phyloP scores from a whole-genome alignment of 2,329 filamentous ascomycete species.

The Thielaviopsis musarum region DNA sequence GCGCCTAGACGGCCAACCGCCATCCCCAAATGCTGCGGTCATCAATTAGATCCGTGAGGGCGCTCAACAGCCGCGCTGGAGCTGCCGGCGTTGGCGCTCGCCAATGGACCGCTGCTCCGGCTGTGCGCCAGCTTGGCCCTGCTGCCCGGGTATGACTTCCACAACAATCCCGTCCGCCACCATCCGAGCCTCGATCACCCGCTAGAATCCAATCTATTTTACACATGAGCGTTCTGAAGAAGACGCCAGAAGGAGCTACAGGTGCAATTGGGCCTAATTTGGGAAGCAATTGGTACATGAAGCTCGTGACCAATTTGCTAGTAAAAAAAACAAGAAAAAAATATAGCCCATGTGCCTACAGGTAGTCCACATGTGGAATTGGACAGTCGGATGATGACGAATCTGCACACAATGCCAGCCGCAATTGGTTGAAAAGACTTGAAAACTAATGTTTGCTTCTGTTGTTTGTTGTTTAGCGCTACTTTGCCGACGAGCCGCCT shows the following conservation, averaged over 20 bases:
- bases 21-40: conserved; percentile 43
- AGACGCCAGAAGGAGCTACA: not conserved
- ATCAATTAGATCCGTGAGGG: conserved; percentile 48
- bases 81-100: conserved; percentile 33
- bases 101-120: conserved; percentile 24
- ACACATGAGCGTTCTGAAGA: not conserved
- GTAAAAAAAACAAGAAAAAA: not conserved
- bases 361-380: not conserved
- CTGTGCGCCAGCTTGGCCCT: conserved; percentile 9
- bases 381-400: not conserved
- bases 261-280: conserved; percentile 6
- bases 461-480: conserved; percentile 27
- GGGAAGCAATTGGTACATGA: conserved; percentile 16
- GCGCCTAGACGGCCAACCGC: conserved; percentile 24
- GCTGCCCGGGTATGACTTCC: conserved; percentile 6
- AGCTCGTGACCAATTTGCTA: conserved; percentile 11
- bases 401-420: not conserved
- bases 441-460: conserved; percentile 1
- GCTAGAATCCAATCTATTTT: not conserved
- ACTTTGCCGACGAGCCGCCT: conserved; percentile 33
- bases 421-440: not conserved
- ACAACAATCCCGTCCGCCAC: conserved; percentile 6
- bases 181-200: conserved; percentile 12
- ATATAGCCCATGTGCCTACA: not conserved
- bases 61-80: conserved; percentile 22